Conservation (phyloP, 352 stramenopile genomes). For the Globisporangium okanoganense region DNA sequence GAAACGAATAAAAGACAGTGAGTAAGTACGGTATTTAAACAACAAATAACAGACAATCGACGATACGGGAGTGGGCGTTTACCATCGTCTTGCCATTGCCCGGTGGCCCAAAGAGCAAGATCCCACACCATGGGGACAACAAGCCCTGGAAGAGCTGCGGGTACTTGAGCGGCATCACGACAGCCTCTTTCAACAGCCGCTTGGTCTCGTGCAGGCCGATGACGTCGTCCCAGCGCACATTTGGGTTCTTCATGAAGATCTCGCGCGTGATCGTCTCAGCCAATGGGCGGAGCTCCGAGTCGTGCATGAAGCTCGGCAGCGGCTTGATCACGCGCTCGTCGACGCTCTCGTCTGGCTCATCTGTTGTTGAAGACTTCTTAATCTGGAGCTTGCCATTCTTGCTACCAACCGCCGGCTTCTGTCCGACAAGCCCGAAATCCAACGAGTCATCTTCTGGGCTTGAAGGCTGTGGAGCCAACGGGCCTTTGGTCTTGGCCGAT, state of each 20-base stretch:
- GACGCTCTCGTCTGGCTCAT: conserved; percentile 45
- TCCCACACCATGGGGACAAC: conserved; percentile 87
- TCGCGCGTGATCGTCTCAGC: conserved; percentile 89
- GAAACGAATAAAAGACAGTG: too few relatives aligned
- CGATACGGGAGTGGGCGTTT: too few relatives aligned
- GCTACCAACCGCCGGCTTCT: conserved; percentile 39
- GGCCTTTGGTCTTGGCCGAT: neutral
- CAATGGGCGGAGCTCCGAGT: conserved; percentile 84
- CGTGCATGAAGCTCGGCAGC: conserved; percentile 78
- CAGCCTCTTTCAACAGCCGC: conserved; percentile 91
- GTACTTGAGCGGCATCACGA: conserved; percentile 95
- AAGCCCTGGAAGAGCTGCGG: conserved; percentile 94
- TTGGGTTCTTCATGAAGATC: conserved; percentile 91
- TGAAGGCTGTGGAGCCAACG: conserved; percentile 6
- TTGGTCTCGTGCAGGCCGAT: conserved; percentile 91
- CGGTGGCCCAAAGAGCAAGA: conserved; percentile 83
- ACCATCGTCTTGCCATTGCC: conserved; percentile 87
- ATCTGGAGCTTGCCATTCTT: conserved; percentile 8
- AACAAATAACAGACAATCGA: too few relatives aligned
- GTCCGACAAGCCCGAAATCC: conserved; percentile 57
- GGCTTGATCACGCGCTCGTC: conserved; percentile 85
- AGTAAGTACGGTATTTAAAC: too few relatives aligned
- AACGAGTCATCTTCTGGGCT: conserved; percentile 39
- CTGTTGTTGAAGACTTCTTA: conserved; percentile 29
- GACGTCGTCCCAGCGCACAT: conserved; percentile 87